Evolutionary conservation across 345 rosid genomes (phyloP), one percentile per base, ranked within the genome.

Genomic region (Aquilaria sinensis): DNA sequence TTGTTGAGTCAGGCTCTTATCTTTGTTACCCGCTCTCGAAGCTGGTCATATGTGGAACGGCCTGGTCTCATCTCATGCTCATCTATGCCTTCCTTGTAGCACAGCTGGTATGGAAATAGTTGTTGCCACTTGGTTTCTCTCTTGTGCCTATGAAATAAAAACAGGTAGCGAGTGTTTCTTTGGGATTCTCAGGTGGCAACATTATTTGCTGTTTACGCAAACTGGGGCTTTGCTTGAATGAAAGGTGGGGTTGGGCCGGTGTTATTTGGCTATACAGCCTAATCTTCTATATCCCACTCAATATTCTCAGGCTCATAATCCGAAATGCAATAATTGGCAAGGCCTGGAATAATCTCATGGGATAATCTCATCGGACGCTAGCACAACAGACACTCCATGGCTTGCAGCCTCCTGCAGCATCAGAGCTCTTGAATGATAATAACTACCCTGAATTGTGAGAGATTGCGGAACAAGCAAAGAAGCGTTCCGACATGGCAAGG

Each of bases 231-330:
- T 63, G 98, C 97, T 33, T 80, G 69, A 67, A 71, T 89, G 9
- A 68, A 67, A 2, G 97, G 96, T 89, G 98, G 98, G 90, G 97
- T 73, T 89, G 97, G 98, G 93, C 88, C 52, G 97, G 91, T 60
- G 83, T 92, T 45, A 87, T 92, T 56, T 89, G 98, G 98, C 63
- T 93, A 14, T 93, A 84, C 82, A 89, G 88, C 75, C 48, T 93
- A 46, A 54, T 93, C 58, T 74, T 75, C 64, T 93, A 89, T 73
- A 46, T 93, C 57, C 98, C 98, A 60, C 74, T 89, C 12, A 97
- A 93, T 67, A 1, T 86, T 60, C 76, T 93, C 61, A 85, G 89
- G 82, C 84, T 93, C 83, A 75, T 85, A 4, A 81, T 74, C 67
- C 71, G 90, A 41, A 89, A 85, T 59, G 59, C 83, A n/a, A 66